Percentiles rank a stretch among this genome's conserved stretches.
Evolutionary conservation across 1,284 basidiomycete genomes (phyloP).

Genomic region (Caloboletus firmus): DNA sequence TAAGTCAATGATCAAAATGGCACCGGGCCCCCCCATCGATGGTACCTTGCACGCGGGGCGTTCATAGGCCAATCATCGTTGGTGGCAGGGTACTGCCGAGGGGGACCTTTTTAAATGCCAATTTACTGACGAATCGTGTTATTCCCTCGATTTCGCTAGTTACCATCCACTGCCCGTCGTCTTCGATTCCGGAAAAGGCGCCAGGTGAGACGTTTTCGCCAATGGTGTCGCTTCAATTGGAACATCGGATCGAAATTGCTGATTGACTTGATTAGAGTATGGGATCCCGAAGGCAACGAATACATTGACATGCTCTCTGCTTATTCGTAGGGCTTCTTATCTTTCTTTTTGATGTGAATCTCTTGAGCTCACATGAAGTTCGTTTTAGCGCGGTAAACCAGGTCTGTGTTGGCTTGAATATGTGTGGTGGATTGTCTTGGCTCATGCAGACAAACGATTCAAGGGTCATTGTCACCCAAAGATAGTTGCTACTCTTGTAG

Average conservation of each 20-base stretch:
- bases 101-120: background rate
- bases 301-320: constrained; percentile 97
- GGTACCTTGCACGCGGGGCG: background rate
- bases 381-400: constrained; percentile 79
- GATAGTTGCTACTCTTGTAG: constrained; percentile 79
- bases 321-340: constrained; percentile 73
- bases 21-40: background rate
- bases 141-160: constrained; percentile 45
- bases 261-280: constrained; percentile 61
- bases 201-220: constrained; percentile 65
- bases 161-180: constrained; percentile 97
- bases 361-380: constrained; percentile 7
- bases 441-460: constrained; percentile 10
- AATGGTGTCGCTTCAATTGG: constrained; percentile 13
- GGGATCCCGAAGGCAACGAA: constrained; percentile 93
- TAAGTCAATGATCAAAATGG: constrained; percentile 45
- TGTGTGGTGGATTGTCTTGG: constrained; percentile 5
- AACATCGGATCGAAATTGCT: constrained; percentile 17
- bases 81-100: background rate
- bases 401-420: constrained; percentile 40
- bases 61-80: constrained; percentile 15
- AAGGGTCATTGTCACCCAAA: constrained; percentile 94
- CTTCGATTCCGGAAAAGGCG: constrained; percentile 87
- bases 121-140: constrained; percentile 29
- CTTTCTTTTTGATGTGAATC: background rate